Conservation (phyloP, 1,139 yeast species). For the Saccharomyces pastorianus region DNA sequence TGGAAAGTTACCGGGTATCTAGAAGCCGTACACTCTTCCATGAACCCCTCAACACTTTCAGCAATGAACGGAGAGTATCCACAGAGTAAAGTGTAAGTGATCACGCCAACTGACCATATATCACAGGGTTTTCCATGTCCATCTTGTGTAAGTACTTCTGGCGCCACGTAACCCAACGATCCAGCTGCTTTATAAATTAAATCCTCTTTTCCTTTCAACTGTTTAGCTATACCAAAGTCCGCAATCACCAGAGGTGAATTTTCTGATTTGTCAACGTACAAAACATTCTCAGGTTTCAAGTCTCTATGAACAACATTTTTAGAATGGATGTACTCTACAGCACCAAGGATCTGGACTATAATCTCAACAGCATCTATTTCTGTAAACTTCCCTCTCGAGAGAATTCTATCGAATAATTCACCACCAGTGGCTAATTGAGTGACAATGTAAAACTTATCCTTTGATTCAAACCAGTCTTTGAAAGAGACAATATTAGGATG, state of each 20-base stretch:
- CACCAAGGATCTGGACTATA: slow-evolving; percentile 61
- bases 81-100: slow-evolving; percentile 79
- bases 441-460: slow-evolving; percentile 66
- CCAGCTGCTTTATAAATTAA: slow-evolving; percentile 76
- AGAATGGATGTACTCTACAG: slow-evolving; percentile 64
- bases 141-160: slow-evolving; percentile 54
- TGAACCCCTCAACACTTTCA: slow-evolving; percentile 72
- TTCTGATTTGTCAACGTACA: slow-evolving; percentile 42
- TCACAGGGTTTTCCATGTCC: slow-evolving; percentile 62
- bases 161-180: slow-evolving; percentile 90
- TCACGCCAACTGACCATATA: slow-evolving; percentile 87
- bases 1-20: slow-evolving; percentile 64
- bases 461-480: slow-evolving; percentile 82
- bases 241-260: slow-evolving; percentile 73
- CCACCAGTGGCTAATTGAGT: slow-evolving; percentile 85
- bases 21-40: slow-evolving; percentile 69
- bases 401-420: slow-evolving; percentile 77
- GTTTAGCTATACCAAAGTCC: slow-evolving; percentile 88
- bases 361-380: slow-evolving; percentile 75
- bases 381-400: slow-evolving; percentile 68
- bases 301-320: slow-evolving; percentile 82
- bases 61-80: slow-evolving; percentile 91
- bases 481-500: slow-evolving; percentile 81
- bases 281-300: slow-evolving; percentile 80
- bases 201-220: slow-evolving; percentile 49